Evolutionary conservation across 2,329 filamentous ascomycete species (phyloP).

Genomic region (Paecilomyces formosus): DNA sequence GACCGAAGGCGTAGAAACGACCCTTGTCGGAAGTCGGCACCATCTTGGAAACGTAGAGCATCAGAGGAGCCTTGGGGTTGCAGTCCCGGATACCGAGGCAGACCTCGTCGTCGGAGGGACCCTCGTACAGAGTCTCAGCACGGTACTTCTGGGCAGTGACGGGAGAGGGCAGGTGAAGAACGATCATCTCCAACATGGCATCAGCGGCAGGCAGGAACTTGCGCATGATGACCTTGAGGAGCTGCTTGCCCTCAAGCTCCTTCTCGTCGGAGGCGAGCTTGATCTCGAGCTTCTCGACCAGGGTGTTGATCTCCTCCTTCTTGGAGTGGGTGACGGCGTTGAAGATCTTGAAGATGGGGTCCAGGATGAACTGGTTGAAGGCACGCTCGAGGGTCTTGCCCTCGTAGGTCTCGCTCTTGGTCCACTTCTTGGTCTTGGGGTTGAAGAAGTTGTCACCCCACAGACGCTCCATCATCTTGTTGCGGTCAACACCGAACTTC

Average conservation of each 20-base stretch:
- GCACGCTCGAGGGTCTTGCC: constrained; percentile 92
- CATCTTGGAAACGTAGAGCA: constrained; percentile 99
- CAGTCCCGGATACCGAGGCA: constrained; percentile 98
- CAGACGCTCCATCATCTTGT: constrained; percentile 99
- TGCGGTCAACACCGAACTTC: constrained; percentile 99
- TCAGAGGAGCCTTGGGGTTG: constrained; percentile 94
- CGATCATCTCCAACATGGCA: constrained; percentile 99
- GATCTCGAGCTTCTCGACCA: constrained; percentile 89
- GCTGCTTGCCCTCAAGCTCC: constrained; percentile 92
- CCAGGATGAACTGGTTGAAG: constrained; percentile 99
- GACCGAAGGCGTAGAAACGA: constrained; percentile 99
- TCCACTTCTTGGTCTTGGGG: constrained; percentile 99
- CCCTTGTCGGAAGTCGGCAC: constrained; percentile 99
- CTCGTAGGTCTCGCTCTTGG: constrained; percentile 73
- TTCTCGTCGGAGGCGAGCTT: constrained; percentile 83
- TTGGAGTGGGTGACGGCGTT: constrained; percentile 95
- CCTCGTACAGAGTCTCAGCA: constrained; percentile 97
- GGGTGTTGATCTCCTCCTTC: constrained; percentile 76
- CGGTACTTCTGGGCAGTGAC: constrained; percentile 95
- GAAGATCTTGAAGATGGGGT: constrained; percentile 99
- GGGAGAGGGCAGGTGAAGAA: constrained; percentile 96
- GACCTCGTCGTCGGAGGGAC: constrained; percentile 83
- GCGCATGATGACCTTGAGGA: constrained; percentile 96
- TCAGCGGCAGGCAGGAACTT: constrained; percentile 98
- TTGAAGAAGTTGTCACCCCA: constrained; percentile 99